phyloP scores from a whole-genome alignment of 768 basidiomycete genomes.

The Lentinula boryana region DNA sequence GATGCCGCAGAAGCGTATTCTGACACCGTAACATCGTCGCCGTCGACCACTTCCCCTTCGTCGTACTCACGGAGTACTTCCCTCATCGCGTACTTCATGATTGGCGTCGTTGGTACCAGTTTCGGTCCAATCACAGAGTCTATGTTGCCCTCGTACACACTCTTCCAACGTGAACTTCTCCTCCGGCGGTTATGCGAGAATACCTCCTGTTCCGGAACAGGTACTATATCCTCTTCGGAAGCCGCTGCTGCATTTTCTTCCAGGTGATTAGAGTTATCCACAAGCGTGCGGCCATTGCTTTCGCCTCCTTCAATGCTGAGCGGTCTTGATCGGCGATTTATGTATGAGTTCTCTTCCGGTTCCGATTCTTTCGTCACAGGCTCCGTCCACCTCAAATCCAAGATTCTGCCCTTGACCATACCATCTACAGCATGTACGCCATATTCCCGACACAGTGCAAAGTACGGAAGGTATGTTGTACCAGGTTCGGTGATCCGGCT shows the following conservation, averaged over 20 bases:
- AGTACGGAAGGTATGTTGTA: constrained; percentile 67
- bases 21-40: constrained; percentile 45
- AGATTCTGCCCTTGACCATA: constrained; percentile 72
- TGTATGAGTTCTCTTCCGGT: constrained; percentile 21
- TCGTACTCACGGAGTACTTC: constrained; percentile 82
- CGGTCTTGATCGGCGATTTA: constrained; percentile 13
- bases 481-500: constrained; percentile 63
- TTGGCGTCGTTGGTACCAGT: constrained; percentile 70
- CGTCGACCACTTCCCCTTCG: constrained; percentile 32
- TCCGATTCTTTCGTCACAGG: constrained; percentile 50
- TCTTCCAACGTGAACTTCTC: constrained; percentile 11
- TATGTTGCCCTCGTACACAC: neutral
- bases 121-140: constrained; percentile 47
- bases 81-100: constrained; percentile 80
- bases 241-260: constrained; percentile 19
- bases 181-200: constrained; percentile 7
- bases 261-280: constrained; percentile 27
- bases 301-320: constrained; percentile 16
- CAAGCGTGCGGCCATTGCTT: constrained; percentile 37
- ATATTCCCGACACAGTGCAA: constrained; percentile 76
- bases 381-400: constrained; percentile 76
- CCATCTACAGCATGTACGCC: constrained; percentile 81
- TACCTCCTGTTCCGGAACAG: constrained; percentile 34
- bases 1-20: constrained; percentile 58
- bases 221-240: constrained; percentile 41